These are phyloP conservation scores for Daldinia eschscholtzii DNA, from an alignment of 2,329 filamentous ascomycete species.

Conservation along the genomic window DNA sequence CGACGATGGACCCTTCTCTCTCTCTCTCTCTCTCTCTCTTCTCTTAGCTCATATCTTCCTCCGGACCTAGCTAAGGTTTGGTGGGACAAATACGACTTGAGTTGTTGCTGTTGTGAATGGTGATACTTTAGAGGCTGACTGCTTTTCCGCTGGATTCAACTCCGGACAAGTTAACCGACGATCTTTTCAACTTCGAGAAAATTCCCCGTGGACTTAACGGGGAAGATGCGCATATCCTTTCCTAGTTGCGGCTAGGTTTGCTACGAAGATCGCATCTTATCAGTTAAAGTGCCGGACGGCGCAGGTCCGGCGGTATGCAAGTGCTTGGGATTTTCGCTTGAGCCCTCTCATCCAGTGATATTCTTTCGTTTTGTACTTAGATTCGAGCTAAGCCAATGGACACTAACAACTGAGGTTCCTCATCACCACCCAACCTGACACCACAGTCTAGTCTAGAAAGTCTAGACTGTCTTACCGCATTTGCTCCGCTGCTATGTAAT, in stretches of 20 bases:
- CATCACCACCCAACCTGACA: conserved; percentile 10
- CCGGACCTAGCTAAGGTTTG: not conserved
- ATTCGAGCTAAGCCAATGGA: conserved; percentile 3
- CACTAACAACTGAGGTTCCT: not conserved
- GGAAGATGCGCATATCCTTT: conserved; percentile 8
- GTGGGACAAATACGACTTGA: not conserved
- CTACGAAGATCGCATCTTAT: conserved; percentile 15
- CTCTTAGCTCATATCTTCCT: not conserved
- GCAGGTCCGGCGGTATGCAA: conserved; percentile 19
- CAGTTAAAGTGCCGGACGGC: conserved; percentile 15
- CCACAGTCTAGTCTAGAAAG: not conserved
- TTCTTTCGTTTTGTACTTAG: conserved; percentile 7
- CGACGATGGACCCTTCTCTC: not conserved
- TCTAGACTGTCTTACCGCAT: conserved; percentile 13
- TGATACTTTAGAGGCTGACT: conserved; percentile 7
- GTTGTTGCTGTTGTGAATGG: not conserved
- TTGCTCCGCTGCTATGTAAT: not conserved
- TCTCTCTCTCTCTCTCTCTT: no score
- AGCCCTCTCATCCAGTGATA: conserved; percentile 20
- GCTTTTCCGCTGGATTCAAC: not conserved
- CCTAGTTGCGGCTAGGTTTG: conserved; percentile 11
- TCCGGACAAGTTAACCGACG: conserved; percentile 7
- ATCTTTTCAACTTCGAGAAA: conserved; percentile 25
- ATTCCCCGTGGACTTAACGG: conserved; percentile 3
- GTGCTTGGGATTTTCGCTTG: conserved; percentile 14